phyloP scores from a whole-genome alignment of 2,329 filamentous ascomycete species.

The Talaromyces atroroseus region DNA sequence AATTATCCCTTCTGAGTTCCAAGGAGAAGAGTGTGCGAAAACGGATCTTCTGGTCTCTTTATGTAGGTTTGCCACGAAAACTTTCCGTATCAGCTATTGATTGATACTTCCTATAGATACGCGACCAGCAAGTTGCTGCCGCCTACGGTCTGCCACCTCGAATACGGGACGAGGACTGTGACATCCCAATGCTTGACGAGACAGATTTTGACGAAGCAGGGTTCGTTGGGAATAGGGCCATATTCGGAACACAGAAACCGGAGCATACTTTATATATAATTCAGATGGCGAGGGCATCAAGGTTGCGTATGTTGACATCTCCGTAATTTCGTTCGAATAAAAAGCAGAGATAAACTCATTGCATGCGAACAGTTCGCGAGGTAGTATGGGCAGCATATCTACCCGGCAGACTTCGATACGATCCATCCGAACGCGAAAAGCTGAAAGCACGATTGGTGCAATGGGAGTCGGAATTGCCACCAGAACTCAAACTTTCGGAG shows the following conservation, averaged over 20 bases:
- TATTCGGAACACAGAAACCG: conserved; percentile 27
- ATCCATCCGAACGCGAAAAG: conserved; percentile 19
- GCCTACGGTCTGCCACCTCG: conserved; percentile 43
- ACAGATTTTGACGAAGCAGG: conserved; percentile 35
- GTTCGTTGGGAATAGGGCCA: conserved; percentile 18
- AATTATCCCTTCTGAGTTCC: conserved; percentile 25
- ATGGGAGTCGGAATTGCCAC: conserved; percentile 38
- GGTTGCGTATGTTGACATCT: conserved; percentile 24
- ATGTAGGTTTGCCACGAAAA: conserved; percentile 23
- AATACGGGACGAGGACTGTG: conserved; percentile 48
- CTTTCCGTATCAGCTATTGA: neutral
- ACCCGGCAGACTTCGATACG: conserved; percentile 20
- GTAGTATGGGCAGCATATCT: conserved; percentile 36
- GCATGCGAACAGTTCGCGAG: conserved; percentile 24
- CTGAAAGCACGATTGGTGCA: conserved; percentile 30
- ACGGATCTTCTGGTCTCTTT: conserved; percentile 52
- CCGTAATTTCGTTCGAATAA: neutral
- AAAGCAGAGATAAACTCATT: neutral
- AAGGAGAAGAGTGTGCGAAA: conserved; percentile 39
- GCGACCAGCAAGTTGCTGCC: conserved; percentile 45
- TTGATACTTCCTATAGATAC: conserved; percentile 25
- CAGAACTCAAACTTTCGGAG: conserved; percentile 28
- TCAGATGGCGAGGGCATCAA: conserved; percentile 36
- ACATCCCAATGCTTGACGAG: conserved; percentile 35
- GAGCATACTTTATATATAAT: conserved; percentile 31